A percentile compares a stretch with the other conserved stretches of the same genome.
These are phyloP conservation scores for Exophiala viscosa DNA, from an alignment of 2,329 filamentous ascomycete species.

Conservation along the genomic window DNA sequence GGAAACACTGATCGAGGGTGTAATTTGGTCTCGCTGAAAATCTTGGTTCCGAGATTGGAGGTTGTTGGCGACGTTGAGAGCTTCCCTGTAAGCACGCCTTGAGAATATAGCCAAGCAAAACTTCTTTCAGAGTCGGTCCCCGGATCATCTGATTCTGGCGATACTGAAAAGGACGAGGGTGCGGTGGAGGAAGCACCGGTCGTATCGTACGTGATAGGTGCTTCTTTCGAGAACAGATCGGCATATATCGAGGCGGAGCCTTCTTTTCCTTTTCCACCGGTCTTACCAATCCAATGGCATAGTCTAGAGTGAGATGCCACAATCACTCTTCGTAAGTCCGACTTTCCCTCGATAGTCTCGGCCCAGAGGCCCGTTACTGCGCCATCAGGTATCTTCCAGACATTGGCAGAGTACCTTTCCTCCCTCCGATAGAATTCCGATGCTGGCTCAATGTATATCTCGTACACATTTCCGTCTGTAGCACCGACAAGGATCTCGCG, in stretches of 20 bases:
- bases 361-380: conserved; percentile 83
- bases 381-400: conserved; percentile 79
- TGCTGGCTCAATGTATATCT: conserved; percentile 89
- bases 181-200: conserved; percentile 57
- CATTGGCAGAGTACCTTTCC: conserved; percentile 81
- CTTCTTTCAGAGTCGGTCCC: conserved; percentile 51
- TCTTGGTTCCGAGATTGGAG: conserved; percentile 64
- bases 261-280: conserved; percentile 68
- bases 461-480: conserved; percentile 91
- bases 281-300: conserved; percentile 75
- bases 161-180: conserved; percentile 67
- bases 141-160: conserved; percentile 64
- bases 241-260: conserved; percentile 82
- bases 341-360: conserved; percentile 64
- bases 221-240: conserved; percentile 81
- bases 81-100: conserved; percentile 84
- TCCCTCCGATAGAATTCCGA: conserved; percentile 94
- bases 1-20: conserved; percentile 71
- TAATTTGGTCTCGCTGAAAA: conserved; percentile 76
- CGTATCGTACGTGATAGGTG: conserved; percentile 71
- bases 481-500: conserved; percentile 89
- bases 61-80: conserved; percentile 61
- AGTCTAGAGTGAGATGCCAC: conserved; percentile 75
- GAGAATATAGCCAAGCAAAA: conserved; percentile 86
- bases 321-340: conserved; percentile 72